A percentile compares a stretch with the other conserved stretches of the same genome.
Conservation (phyloP, 1,284 basidiomycete species). For the Ceratobasidium papillatum region DNA sequence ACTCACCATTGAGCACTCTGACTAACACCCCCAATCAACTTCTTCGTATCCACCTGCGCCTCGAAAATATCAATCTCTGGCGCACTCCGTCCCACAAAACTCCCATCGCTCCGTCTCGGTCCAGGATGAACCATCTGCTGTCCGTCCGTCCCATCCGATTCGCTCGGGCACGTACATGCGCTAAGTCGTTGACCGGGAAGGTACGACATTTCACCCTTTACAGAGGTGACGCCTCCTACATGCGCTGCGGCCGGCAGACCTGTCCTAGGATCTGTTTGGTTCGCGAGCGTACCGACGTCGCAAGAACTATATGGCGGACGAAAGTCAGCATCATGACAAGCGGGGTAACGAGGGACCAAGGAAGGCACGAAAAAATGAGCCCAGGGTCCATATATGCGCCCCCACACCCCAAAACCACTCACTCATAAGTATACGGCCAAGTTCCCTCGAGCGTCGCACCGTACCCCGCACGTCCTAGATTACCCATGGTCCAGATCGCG, state of each 20-base stretch:
- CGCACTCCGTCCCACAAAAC: conserved; percentile 43
- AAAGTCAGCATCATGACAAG: neutral
- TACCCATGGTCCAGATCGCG: conserved; percentile 75
- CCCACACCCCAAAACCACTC: conserved; percentile 37
- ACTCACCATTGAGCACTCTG: conserved; percentile 58
- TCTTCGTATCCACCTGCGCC: conserved; percentile 46
- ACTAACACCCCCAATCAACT: conserved; percentile 60
- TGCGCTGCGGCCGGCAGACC: conserved; percentile 40
- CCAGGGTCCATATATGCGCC: neutral
- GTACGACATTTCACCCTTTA: conserved; percentile 56
- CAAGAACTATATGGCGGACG: conserved; percentile 46
- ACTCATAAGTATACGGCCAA: conserved; percentile 53
- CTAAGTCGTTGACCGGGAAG: conserved; percentile 64
- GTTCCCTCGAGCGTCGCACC: conserved; percentile 56
- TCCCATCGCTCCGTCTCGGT: conserved; percentile 48
- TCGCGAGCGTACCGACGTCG: conserved; percentile 57
- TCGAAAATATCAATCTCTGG: conserved; percentile 47
- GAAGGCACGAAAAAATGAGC: neutral
- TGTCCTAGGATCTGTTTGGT: conserved; percentile 48
- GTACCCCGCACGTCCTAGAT: conserved; percentile 57
- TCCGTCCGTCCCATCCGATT: conserved; percentile 44
- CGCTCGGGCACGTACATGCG: conserved; percentile 63
- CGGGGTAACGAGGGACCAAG: neutral
- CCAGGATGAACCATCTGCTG: conserved; percentile 53
- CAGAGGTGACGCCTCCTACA: conserved; percentile 13